Base-by-base conservation (phyloP, 2,329 filamentous ascomycete species). In the Fusarium sp. region DNA sequence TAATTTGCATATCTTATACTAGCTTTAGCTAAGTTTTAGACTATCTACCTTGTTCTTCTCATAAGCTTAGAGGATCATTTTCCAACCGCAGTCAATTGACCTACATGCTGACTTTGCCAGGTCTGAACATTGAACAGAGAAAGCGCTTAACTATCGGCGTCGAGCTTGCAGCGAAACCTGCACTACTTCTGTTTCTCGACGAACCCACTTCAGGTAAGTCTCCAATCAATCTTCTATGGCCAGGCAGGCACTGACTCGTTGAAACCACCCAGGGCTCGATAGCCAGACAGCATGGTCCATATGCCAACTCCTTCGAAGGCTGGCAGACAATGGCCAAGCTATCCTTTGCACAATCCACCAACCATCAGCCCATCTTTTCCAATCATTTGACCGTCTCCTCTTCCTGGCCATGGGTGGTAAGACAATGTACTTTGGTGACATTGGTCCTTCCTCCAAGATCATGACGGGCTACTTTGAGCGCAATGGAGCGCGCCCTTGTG, bases 281-380 rank as follows among this genome's bases (percentile, higher is more conserved):
- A 89, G 86, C 74, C 91, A 93, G 75, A 93, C 91, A 1, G 91
- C 91, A 0, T 93, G 90, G 90, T 89, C 90, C 63, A 93, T 93
- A 74, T 87, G 89, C 34, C 87, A 89, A 76, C 83, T 94, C 4
- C 86, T 94, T 57, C 87, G 91, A 68, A 93, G 92, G 66, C 81
- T 90, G 6, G 83, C 87, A 0, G 73, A 79, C 20, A 80, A 76
- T 8, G 82, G 82, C 1, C 83, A 85, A 63, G 82, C 83, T 11
- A 75, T 85, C 3, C 76, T 85, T 0, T 82, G 81, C 42, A 85
- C 83, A 2, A 84, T 85, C 14, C 83, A 85, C 68, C 83, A 85
- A 59, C 83, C 83, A 3, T 82, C 79, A 0, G 81, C 82, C 3
- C 78, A 82, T 51, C 69, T 85, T 3, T 84, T 85, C 60, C 74